Base-by-base conservation (phyloP, 1,284 basidiomycete species). In the Microbotryum lychnidis-dioicae region DNA sequence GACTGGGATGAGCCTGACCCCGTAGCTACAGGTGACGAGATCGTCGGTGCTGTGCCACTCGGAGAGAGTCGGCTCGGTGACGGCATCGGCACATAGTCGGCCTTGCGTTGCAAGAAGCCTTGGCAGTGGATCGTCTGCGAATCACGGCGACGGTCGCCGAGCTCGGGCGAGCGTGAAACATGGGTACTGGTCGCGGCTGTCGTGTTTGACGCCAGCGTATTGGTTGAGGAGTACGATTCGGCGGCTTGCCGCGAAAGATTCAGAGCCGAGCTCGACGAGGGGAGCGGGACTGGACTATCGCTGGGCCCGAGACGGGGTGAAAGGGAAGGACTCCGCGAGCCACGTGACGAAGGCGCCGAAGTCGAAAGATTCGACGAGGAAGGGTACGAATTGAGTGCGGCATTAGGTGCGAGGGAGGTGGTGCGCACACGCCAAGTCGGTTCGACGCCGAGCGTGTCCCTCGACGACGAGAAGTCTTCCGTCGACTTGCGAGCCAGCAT, bases 81-180 rank as follows among this genome's bases (percentile, higher is more conserved):
- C 12, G 6, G 57, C 37, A 33, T 58, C 21, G 78, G 74, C 10
- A 76, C 74, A 49, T 81, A 79, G 57, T 83, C 82, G 1, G 79
- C 76, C 50, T 87, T 77, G 27, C 85, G 83, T 70, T 88, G 87
- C 70, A 90, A 77, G 70, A 90, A 87, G 0, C 86, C 85, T 31
- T 81, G 78, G 65, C 83, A 81, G 68, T 84, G 84, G 12, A 88
- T 79, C 62, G 89, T 84, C 75, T 90, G 87, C 4, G 88, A 90
- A 0, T 83, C 78, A 21, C 87, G 82, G 68, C 80, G 84, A 3
- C 76, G 69, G 54, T 78, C 66, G 5, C 54, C 37, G 37, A 42
- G 59, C 16, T 65, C 76, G 8, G 72, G 74, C 64, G 49, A 64
- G 53, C 31, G 72, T 27, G n/a, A 67, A 56, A 60, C 31, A 54